Conservation (phyloP, 192 early-diverging fungal genomes). For the Backusella morwellensis region DNA sequence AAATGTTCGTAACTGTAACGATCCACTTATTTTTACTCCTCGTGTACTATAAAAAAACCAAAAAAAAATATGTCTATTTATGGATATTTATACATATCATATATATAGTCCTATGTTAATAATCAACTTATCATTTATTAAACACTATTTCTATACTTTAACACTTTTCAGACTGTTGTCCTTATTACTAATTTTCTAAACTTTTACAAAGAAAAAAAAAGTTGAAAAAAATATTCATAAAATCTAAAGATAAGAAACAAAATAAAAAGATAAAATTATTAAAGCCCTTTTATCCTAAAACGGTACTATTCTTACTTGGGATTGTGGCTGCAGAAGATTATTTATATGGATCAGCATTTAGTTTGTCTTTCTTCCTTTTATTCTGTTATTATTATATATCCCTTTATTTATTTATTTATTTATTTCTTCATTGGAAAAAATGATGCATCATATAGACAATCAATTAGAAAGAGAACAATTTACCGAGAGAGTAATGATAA, state of each 20-base stretch:
- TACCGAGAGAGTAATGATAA: not conserved
- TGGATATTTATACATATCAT: not conserved
- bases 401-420: not conserved
- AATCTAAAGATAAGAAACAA: no score
- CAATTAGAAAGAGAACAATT: not conserved
- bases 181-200: not conserved
- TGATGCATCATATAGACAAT: not conserved
- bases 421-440: not conserved
- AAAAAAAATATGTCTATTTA: not conserved
- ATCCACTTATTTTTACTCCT: constrained; percentile 8
- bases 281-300: not conserved
- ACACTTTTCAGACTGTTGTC: no score
- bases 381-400: not conserved
- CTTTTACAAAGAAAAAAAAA: not conserved
- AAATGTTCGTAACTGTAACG: not conserved
- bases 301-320: not conserved
- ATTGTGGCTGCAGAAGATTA: not conserved
- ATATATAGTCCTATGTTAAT: not conserved
- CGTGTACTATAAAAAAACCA: not conserved
- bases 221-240: not conserved
- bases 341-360: not conserved
- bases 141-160: not conserved
- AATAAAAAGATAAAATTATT: not conserved
- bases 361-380: not conserved
- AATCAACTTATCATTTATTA: not conserved